Evolutionary conservation across 2,329 filamentous ascomycete species (phyloP).

Genomic region (Aspergillus sp.): DNA sequence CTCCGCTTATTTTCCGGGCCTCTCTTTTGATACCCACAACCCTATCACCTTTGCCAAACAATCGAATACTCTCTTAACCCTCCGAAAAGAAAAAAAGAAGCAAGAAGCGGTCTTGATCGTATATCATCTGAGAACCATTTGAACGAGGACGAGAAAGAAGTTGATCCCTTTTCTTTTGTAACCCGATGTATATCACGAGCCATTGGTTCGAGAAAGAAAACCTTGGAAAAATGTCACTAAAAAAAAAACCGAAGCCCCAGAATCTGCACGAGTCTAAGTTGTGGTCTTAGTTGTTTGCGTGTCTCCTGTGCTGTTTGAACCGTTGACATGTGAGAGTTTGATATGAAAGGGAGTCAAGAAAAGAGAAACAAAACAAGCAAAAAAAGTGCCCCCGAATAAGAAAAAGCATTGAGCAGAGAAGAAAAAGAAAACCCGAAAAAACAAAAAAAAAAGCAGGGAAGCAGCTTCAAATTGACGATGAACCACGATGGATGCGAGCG

Average conservation of each 20-base stretch:
- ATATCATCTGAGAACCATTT: constrained; percentile 11
- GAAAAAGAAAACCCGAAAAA: constrained; percentile 13
- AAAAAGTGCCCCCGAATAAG: constrained; percentile 15
- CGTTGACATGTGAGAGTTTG: constrained; percentile 10
- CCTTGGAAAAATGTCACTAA: not conserved
- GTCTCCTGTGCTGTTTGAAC: constrained; percentile 14
- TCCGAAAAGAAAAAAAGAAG: not conserved
- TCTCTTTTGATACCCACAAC: constrained; percentile 38
- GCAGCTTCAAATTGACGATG: constrained; percentile 12
- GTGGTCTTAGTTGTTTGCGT: constrained; percentile 15
- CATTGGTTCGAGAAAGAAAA: constrained; percentile 4
- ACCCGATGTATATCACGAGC: constrained; percentile 22
- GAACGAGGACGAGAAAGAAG: constrained; percentile 9
- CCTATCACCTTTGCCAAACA: constrained; percentile 28
- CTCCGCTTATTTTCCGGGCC: constrained; percentile 25
- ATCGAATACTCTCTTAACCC: constrained; percentile 13
- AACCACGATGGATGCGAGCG: constrained; percentile 30
- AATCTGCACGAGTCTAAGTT: constrained; percentile 13
- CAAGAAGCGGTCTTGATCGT: constrained; percentile 14
- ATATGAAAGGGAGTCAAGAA: constrained; percentile 9
- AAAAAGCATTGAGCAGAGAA: constrained; percentile 14
- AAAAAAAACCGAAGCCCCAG: not conserved
- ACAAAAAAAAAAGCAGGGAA: constrained; percentile 17
- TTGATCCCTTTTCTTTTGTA: constrained; percentile 9
- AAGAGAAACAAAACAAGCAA: constrained; percentile 15